A percentile compares a stretch with the other conserved stretches of the same genome.
These are phyloP conservation scores for Medicago arabica DNA, from an alignment of 306 rosid species.

Conservation along the genomic window DNA sequence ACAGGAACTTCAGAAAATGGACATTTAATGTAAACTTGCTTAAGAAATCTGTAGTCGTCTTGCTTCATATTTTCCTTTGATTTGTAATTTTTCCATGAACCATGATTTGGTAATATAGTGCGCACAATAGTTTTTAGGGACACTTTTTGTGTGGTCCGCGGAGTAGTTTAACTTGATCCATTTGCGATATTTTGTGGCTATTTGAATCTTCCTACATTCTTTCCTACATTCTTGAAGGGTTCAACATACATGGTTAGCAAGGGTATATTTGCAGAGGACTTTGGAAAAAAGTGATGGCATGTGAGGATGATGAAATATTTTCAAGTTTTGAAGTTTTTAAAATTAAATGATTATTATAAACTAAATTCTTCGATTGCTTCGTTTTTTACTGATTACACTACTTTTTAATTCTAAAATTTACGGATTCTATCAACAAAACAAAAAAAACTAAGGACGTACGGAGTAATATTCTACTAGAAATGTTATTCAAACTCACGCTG, in stretches of 20 bases:
- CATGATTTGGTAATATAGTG: conserved; percentile 30
- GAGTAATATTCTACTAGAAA: no score
- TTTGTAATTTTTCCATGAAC: background rate
- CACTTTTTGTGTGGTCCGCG: background rate
- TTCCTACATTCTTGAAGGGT: background rate
- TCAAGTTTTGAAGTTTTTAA: background rate
- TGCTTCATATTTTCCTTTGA: conserved; percentile 13
- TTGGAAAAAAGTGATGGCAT: background rate
- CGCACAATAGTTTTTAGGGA: conserved; percentile 3
- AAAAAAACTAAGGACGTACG: no score
- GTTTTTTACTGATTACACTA: background rate
- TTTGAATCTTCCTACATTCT: background rate
- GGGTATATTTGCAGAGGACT: background rate
- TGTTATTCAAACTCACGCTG: no score
- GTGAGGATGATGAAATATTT: background rate
- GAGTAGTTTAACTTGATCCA: background rate
- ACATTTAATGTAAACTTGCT: conserved; percentile 35
- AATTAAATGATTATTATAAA: background rate
- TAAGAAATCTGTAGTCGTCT: background rate
- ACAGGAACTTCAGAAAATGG: conserved; percentile 48
- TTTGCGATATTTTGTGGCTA: background rate
- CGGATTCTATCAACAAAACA: no score
- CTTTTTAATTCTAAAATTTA: background rate
- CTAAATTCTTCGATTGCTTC: background rate
- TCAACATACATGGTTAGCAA: background rate